phyloP scores from a whole-genome alignment of 768 basidiomycete species.

The Xanthoconium purpureum region DNA sequence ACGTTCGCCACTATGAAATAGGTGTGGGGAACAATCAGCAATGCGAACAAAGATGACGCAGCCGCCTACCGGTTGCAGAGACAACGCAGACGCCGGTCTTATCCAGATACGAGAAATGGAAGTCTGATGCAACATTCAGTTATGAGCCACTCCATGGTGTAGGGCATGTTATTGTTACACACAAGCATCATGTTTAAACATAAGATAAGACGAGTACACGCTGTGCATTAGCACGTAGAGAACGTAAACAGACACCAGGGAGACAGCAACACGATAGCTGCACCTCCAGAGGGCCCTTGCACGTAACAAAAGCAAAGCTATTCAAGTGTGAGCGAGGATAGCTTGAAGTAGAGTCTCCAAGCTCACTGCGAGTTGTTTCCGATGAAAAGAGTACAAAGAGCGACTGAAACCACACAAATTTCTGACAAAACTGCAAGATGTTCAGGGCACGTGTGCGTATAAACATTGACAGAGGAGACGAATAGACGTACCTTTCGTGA shows the following conservation, averaged over 20 bases:
- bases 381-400: not conserved
- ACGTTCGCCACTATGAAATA: not conserved
- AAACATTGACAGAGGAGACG: not conserved
- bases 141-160: not conserved
- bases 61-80: not conserved
- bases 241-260: slow-evolving; percentile 9
- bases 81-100: slow-evolving; percentile 1
- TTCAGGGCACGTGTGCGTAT: not conserved
- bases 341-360: not conserved
- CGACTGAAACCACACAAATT: not conserved
- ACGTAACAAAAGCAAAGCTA: slow-evolving; percentile 22
- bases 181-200: not conserved
- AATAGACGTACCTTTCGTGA: slow-evolving; percentile 6
- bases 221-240: slow-evolving; percentile 3
- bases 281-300: slow-evolving; percentile 21
- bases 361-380: slow-evolving; percentile 16
- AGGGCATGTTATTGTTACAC: not conserved
- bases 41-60: not conserved
- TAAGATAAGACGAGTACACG: not conserved
- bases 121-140: not conserved
- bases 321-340: not conserved
- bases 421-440: slow-evolving; percentile 10
- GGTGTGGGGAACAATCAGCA: not conserved
- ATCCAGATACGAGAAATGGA: not conserved
- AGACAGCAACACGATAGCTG: not conserved